phyloP scores from a whole-genome alignment of 495 filamentous ascomycete species.

The Annulohypoxylon bovei region DNA sequence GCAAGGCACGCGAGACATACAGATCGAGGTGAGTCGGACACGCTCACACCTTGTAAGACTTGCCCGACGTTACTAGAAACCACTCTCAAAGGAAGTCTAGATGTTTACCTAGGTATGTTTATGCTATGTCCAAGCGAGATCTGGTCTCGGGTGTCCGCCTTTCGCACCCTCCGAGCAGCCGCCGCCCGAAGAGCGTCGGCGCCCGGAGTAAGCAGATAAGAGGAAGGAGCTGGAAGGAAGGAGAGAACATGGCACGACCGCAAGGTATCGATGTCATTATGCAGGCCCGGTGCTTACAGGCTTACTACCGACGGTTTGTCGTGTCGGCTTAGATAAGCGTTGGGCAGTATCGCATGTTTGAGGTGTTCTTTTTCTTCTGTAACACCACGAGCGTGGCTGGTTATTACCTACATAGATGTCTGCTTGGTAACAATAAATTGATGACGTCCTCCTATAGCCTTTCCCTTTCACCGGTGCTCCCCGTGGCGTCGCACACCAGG shows the following conservation, averaged over 20 bases:
- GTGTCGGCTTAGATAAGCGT: neutral
- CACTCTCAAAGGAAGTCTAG: neutral
- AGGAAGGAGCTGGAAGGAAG: neutral
- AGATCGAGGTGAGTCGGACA: slow-evolving; percentile 13
- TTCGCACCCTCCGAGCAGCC: slow-evolving; percentile 22
- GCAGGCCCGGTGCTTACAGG: slow-evolving; percentile 13
- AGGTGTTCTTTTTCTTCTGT: neutral
- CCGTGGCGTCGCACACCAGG: slow-evolving; percentile 2
- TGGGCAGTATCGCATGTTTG: slow-evolving; percentile 3
- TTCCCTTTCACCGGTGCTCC: neutral
- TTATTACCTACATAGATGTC: neutral
- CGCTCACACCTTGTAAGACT: slow-evolving; percentile 26
- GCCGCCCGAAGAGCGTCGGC: slow-evolving; percentile 6
- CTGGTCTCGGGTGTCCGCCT: slow-evolving; percentile 27
- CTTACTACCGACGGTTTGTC: neutral
- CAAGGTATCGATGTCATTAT: slow-evolving; percentile 12
- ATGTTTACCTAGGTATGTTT: too few species aligned
- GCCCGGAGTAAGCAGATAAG: neutral
- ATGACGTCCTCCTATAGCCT: slow-evolving; percentile 8
- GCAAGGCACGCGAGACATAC: slow-evolving; percentile 36
- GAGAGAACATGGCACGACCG: slow-evolving; percentile 10
- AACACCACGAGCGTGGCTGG: neutral
- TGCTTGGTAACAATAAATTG: neutral
- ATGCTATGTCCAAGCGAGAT: slow-evolving; percentile 13
- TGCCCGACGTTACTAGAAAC: slow-evolving; percentile 22